Percentiles rank a stretch among this genome's conserved stretches.
These are phyloP conservation scores for Hymenotorrendiella dingleyae DNA, from an alignment of 2,329 filamentous ascomycete species.

Conservation along the genomic window DNA sequence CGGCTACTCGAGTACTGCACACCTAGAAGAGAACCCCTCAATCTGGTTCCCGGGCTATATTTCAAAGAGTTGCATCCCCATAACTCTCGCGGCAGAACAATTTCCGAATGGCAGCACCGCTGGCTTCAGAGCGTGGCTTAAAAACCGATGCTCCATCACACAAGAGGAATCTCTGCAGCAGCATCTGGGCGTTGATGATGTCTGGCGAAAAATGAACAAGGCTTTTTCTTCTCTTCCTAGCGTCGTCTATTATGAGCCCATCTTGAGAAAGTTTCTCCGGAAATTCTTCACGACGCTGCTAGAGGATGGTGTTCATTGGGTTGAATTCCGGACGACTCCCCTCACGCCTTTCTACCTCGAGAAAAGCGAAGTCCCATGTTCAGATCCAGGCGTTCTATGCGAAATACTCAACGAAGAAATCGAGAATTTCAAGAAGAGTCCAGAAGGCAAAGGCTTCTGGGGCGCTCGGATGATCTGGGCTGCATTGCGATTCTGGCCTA, in stretches of 20 bases:
- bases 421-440: conserved; percentile 60
- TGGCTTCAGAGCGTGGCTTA: conserved; percentile 72
- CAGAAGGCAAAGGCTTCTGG: conserved; percentile 70
- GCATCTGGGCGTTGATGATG: conserved; percentile 73
- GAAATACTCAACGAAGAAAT: conserved; percentile 69
- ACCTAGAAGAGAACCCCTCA: conserved; percentile 28
- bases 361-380: conserved; percentile 52
- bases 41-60: conserved; percentile 63
- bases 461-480: conserved; percentile 80
- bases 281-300: conserved; percentile 62
- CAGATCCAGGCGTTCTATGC: conserved; percentile 46
- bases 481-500: conserved; percentile 54
- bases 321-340: conserved; percentile 60
- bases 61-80: conserved; percentile 24
- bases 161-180: conserved; percentile 66
- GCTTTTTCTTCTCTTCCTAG: conserved; percentile 67
- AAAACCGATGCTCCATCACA: conserved; percentile 62
- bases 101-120: conserved; percentile 57
- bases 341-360: conserved; percentile 63
- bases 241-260: conserved; percentile 80
- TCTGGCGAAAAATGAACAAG: conserved; percentile 72
- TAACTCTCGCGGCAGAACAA: conserved; percentile 62
- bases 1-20: conserved; percentile 36
- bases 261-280: conserved; percentile 70
- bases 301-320: conserved; percentile 75